Base-by-base conservation (phyloP, 192 early-diverging fungal genomes). In the Backusella psychrophila region DNA sequence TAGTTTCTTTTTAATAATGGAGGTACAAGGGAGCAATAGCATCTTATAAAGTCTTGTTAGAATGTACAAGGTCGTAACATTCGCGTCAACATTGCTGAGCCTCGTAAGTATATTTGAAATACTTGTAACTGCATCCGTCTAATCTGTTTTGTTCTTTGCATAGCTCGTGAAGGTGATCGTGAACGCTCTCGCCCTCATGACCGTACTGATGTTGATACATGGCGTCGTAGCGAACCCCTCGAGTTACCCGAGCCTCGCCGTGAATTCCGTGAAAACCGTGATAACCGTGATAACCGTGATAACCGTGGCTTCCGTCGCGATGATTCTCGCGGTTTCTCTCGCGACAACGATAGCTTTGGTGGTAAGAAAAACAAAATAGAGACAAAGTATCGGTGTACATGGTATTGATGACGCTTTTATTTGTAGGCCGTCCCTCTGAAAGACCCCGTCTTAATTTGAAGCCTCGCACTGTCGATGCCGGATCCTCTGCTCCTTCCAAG, bases 81-180 rank as follows among this genome's bases (percentile, higher is more conserved):
- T 75, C 91, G 93, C 56, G 90, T 99, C 75, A 93, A 94, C 78
- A 89, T 97, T 75, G 94, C 97, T 59, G 96, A 97, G 82, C 87
- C 89, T 73, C 93, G 94, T 94, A 88, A 87, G 88, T 86, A 63
- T 6, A 4, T 53, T 9, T 4, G n/a, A 12, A 11, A 23, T 73
- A n/a, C 21, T 11, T 59, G 35, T 21, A 33, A n/a, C 29, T 7
- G 29, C n/a, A 26, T 6, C 31, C 15, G 21, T 68, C 29, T 68
- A 33, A 66, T 19, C 3, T 19, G 35, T 17, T 68, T 33, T 68
- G 6, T 35, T 68, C 33, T 33, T 3, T 33, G 33, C 33, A 33
- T 36, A 68, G 66, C 70, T n/a, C 70, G 70, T 71, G 70, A 39
- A 44, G 44, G 42, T 71, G 70, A 69, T 23, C 56, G 56, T 63